A percentile compares a stretch with the other conserved stretches of the same genome.
Conservation (phyloP, 2,329 filamentous ascomycete species). For the Didymella segeticola region DNA sequence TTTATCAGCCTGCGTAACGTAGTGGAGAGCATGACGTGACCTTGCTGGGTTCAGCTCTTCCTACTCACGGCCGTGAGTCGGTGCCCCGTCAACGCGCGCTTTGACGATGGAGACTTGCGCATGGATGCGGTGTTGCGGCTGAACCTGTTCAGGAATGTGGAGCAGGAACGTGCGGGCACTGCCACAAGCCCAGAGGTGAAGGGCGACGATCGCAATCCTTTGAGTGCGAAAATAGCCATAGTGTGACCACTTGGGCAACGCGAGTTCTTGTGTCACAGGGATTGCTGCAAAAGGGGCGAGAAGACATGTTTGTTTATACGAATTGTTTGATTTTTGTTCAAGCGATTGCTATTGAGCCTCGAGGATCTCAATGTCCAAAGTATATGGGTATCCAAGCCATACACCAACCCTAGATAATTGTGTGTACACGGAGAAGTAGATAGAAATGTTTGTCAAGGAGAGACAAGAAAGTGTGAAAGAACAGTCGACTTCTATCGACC, state of each 20-base stretch:
- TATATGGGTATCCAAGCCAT: slow-evolving; percentile 27
- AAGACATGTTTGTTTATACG: neutral
- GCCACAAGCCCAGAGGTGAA: slow-evolving; percentile 4
- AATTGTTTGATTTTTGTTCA: slow-evolving; percentile 16
- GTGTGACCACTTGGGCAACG: neutral
- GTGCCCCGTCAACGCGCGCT: slow-evolving; percentile 16
- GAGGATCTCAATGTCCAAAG: slow-evolving; percentile 21
- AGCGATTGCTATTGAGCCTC: slow-evolving; percentile 19
- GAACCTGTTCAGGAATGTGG: slow-evolving; percentile 14
- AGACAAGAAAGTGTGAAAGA: slow-evolving; percentile 36
- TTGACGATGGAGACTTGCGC: slow-evolving; percentile 1
- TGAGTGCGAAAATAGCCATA: slow-evolving; percentile 3
- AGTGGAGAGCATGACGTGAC: slow-evolving; percentile 14
- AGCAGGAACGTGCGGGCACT: slow-evolving; percentile 12
- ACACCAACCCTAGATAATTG: slow-evolving; percentile 19
- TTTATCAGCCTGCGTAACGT: slow-evolving; percentile 6
- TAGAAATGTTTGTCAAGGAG: slow-evolving; percentile 28
- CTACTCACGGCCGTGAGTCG: slow-evolving; percentile 1
- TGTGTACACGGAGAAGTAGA: slow-evolving; percentile 38
- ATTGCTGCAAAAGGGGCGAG: slow-evolving; percentile 16
- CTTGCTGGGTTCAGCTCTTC: neutral
- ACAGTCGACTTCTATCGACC: slow-evolving; percentile 11
- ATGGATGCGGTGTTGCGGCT: slow-evolving; percentile 12
- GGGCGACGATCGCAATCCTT: slow-evolving; percentile 9
- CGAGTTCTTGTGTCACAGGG: slow-evolving; percentile 7